phyloP scores from a whole-genome alignment of 1,139 yeast genomes.

The Nakaseomyces bracarensis region DNA sequence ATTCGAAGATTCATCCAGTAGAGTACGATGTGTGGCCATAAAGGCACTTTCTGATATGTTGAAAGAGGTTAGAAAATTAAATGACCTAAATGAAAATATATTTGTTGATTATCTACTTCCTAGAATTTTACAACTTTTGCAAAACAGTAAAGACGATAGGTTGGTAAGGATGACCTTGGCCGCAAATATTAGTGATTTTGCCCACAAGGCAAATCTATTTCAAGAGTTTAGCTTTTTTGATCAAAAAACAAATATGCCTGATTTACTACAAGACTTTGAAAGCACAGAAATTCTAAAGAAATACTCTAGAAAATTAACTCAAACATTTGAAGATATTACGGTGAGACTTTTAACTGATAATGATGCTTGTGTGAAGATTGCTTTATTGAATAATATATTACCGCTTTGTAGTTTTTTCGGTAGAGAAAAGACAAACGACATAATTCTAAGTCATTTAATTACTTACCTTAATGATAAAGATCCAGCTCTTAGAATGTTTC shows the following conservation, averaged over 20 bases:
- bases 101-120: slow-evolving; percentile 82
- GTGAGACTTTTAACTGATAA: slow-evolving; percentile 61
- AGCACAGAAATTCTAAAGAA: slow-evolving; percentile 28
- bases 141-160: slow-evolving; percentile 33
- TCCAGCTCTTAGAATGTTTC: slow-evolving; percentile 56
- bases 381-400: slow-evolving; percentile 58
- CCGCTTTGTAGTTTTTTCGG: slow-evolving; percentile 81
- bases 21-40: slow-evolving; percentile 57
- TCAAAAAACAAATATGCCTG: slow-evolving; percentile 32
- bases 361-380: slow-evolving; percentile 56
- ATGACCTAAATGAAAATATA: slow-evolving; percentile 65
- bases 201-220: slow-evolving; percentile 54
- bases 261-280: slow-evolving; percentile 12
- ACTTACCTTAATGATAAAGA: slow-evolving; percentile 82
- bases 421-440: slow-evolving; percentile 77
- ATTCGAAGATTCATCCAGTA: slow-evolving; percentile 43
- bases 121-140: slow-evolving; percentile 44
- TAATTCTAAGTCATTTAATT: slow-evolving; percentile 80
- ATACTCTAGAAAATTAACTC: slow-evolving; percentile 19
- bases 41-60: slow-evolving; percentile 53
- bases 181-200: slow-evolving; percentile 59
- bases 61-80: slow-evolving; percentile 54
- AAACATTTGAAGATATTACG: slow-evolving; percentile 57
- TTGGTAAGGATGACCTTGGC: slow-evolving; percentile 65
- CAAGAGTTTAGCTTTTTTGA: slow-evolving; percentile 57